Base-by-base conservation (phyloP, 345 rosid species). In the Sapria himalayana region DNA sequence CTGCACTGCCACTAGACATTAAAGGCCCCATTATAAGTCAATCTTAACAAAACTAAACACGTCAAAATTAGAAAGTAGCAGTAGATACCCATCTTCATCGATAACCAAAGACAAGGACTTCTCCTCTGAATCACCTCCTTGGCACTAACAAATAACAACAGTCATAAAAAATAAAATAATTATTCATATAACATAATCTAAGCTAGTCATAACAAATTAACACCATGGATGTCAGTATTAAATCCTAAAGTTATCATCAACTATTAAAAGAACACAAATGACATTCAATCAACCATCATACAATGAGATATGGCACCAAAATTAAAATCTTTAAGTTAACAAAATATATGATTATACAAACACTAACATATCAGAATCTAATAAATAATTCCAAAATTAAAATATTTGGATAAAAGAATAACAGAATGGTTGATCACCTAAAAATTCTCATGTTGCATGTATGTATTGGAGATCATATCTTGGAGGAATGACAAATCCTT, bases 61-160 rank as follows among this genome's bases (percentile, higher is more conserved):
- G 20, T 32, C 9, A 32, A 23, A 15, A 0, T 15, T 15, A 37
- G 11, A 50, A 29, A 27, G 39, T 5, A 43, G 37, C 44, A 49
- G 55, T 9, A 34, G 17, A 50, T 73, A 84, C 95, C 92, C 64
- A 65, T 84, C 75, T 19, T 37, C 33, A 4, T 40, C 27, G 33
- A 79, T 59, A 43, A 25, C 59, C 56, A 84, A 61, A 58, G 78
- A 62, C 35, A 84, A 62, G 59, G 84, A 67, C 47, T 64, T 59
- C 46, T 84, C 95, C 40, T n/a, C 39, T 13, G 77, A 62, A 16
- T 44, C 61, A 40, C 92, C 95, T 44, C 94, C 85, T 29, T 60
- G 59, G 63, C 82, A 72, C 96, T 85, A 50, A 49, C 40, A 60
- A 27, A 34, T 10, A 56, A n/a, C n/a, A 50, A 58, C 15, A 55